A percentile compares a stretch with the other conserved stretches of the same genome.
These are phyloP conservation scores for Pleodorina starrii DNA, from an alignment of 139 green algal genomes.

Conservation along the genomic window DNA sequence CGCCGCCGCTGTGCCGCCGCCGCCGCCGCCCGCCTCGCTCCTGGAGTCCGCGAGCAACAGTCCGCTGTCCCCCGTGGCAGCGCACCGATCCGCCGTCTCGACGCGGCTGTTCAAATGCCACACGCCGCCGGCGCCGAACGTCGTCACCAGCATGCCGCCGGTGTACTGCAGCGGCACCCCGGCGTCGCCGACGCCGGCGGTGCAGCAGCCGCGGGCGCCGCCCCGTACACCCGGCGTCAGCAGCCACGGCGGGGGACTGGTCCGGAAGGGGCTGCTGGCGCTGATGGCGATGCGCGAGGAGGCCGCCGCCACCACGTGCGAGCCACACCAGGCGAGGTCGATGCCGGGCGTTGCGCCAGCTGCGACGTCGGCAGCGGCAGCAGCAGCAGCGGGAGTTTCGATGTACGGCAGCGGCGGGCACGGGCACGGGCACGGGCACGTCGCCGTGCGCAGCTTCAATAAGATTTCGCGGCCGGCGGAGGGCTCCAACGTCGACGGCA, in stretches of 20 bases:
- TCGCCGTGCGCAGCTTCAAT: background rate
- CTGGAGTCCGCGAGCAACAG: background rate
- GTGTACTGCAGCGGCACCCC: background rate
- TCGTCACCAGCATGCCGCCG: background rate
- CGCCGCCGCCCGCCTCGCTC: background rate
- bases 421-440: too few species aligned
- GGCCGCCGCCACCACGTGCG: background rate
- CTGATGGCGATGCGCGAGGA: background rate
- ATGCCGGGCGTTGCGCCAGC: background rate
- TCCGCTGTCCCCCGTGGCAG: background rate
- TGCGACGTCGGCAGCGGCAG: background rate
- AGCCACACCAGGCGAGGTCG: background rate
- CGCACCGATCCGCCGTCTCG: background rate
- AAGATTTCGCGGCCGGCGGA: background rate
- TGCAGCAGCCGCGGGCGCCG: too few species aligned
- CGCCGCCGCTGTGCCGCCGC: background rate
- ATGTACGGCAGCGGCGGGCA: background rate
- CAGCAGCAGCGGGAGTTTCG: background rate
- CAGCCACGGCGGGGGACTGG: background rate
- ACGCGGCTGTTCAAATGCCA: background rate
- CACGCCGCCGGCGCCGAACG: background rate
- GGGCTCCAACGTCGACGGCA: background rate
- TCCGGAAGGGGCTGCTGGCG: background rate
- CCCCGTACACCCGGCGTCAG: background rate
- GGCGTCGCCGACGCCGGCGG: background rate